Conservation (phyloP, 441 rosid genomes). For the Populus tomentosa region DNA sequence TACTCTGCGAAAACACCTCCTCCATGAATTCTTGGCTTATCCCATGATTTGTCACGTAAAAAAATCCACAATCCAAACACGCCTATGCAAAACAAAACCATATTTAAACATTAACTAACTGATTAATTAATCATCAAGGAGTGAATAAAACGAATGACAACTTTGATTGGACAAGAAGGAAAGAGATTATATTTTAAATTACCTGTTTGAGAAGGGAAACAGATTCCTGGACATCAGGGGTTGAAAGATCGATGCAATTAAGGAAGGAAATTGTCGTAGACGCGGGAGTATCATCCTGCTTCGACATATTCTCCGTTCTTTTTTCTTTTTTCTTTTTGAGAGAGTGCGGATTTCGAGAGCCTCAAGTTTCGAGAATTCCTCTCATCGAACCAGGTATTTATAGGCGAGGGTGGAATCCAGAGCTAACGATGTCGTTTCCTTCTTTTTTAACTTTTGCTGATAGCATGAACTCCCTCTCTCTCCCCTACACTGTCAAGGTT, state of each 20-base stretch:
- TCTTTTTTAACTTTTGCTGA: background rate
- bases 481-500: too few relatives aligned
- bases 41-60: constrained; percentile 84
- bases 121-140: background rate
- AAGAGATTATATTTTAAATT: background rate
- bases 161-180: background rate
- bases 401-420: background rate
- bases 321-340: background rate
- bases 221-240: constrained; percentile 38
- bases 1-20: constrained; percentile 68
- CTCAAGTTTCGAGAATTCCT: background rate
- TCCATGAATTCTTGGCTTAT: constrained; percentile 67
- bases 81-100: constrained; percentile 35
- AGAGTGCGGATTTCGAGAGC: background rate
- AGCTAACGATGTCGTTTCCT: background rate
- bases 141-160: background rate
- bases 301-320: constrained; percentile 15
- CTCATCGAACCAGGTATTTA: background rate
- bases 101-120: background rate
- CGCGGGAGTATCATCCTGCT: constrained; percentile 13
- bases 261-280: constrained; percentile 43
- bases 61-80: constrained; percentile 81
- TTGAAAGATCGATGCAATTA: constrained; percentile 65
- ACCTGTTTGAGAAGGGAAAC: constrained; percentile 72
- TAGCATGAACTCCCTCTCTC: too few relatives aligned